Percentiles rank a stretch among this genome's conserved stretches.
Conservation (phyloP, 2,329 filamentous ascomycete genomes). For the Penicillium brasilianum region DNA sequence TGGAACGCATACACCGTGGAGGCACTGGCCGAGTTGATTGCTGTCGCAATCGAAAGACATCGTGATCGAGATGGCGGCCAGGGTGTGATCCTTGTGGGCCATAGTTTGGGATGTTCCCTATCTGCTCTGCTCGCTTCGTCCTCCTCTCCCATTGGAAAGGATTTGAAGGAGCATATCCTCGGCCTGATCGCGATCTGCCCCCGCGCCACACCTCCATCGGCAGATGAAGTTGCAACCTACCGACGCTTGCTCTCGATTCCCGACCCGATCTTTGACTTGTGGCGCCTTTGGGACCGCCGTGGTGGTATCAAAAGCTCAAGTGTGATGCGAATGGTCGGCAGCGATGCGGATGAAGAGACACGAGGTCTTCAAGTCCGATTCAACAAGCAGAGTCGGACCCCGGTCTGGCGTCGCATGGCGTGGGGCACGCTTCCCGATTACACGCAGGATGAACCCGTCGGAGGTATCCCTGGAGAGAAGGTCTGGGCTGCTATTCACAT, state of each 20-base stretch:
- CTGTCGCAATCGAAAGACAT: constrained; percentile 73
- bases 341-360: constrained; percentile 47
- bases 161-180: constrained; percentile 67
- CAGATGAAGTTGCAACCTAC: constrained; percentile 57
- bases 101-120: constrained; percentile 88
- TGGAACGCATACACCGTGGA: constrained; percentile 82
- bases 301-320: constrained; percentile 80
- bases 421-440: constrained; percentile 71
- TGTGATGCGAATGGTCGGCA: constrained; percentile 71
- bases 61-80: constrained; percentile 69
- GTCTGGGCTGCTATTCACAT: constrained; percentile 74
- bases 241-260: constrained; percentile 71
- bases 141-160: constrained; percentile 57
- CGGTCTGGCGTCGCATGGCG: constrained; percentile 82
- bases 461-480: constrained; percentile 71
- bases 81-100: constrained; percentile 78
- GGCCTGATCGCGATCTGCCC: constrained; percentile 85
- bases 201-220: constrained; percentile 65
- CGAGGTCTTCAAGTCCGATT: constrained; percentile 51
- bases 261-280: constrained; percentile 69
- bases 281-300: constrained; percentile 76
- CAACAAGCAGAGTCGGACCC: constrained; percentile 82
- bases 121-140: constrained; percentile 72
- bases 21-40: constrained; percentile 75
- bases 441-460: constrained; percentile 52